These are phyloP conservation scores for Rehmannia glutinosa DNA, from an alignment of 257 asterid genomes.

Conservation along the genomic window DNA sequence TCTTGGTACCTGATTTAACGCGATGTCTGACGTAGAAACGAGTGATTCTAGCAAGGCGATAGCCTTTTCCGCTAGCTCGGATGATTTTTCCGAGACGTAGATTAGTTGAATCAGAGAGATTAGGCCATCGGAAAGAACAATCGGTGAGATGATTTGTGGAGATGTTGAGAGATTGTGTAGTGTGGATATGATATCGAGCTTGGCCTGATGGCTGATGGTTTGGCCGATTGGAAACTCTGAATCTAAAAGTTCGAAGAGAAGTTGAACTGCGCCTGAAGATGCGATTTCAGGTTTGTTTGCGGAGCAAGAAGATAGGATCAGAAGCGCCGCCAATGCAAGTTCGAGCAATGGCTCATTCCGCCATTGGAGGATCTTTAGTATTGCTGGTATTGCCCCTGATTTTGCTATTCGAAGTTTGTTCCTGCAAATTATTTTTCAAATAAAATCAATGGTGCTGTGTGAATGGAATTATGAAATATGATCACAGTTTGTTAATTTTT, in stretches of 20 bases:
- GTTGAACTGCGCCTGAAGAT: constrained; percentile 43
- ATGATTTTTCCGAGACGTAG: constrained; percentile 30
- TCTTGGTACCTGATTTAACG: constrained; percentile 30
- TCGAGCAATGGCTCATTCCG: constrained; percentile 34
- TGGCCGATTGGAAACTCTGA: constrained; percentile 18
- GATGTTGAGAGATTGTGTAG: constrained; percentile 63
- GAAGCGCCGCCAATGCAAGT: constrained; percentile 42
- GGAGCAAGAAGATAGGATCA: constrained; percentile 57
- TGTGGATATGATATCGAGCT: constrained; percentile 48
- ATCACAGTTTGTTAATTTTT: neutral
- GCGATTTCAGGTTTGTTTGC: constrained; percentile 52
- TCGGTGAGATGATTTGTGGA: constrained; percentile 30
- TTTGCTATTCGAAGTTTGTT: constrained; percentile 45
- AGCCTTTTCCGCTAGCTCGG: constrained; percentile 47
- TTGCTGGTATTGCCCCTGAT: constrained; percentile 47
- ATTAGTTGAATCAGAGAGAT: constrained; percentile 31
- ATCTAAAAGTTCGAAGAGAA: constrained; percentile 36
- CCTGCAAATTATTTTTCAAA: constrained; percentile 31
- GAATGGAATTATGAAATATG: neutral
- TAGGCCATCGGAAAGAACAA: constrained; percentile 39
- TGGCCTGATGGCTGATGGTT: constrained; percentile 39
- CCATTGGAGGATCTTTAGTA: constrained; percentile 38
- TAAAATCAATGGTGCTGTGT: neutral
- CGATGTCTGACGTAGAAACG: constrained; percentile 39
- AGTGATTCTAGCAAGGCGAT: constrained; percentile 41